These are phyloP conservation scores for Nakaseomyces glabratus DNA, from an alignment of 1,139 yeast species.

Conservation along the genomic window DNA sequence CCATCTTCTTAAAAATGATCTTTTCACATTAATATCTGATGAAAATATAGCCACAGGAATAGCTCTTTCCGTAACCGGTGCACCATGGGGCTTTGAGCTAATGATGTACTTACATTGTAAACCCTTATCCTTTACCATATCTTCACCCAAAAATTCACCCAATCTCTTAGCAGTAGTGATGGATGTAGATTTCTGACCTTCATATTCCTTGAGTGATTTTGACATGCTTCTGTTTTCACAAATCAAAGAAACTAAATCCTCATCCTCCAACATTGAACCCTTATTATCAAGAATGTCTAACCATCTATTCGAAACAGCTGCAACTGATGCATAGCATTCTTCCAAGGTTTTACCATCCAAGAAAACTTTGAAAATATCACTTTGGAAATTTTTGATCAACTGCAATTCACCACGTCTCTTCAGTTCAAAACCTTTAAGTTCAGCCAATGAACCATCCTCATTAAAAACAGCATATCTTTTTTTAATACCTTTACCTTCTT, in stretches of 20 bases:
- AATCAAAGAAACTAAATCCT: conserved; percentile 86
- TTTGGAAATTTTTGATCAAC: conserved; percentile 86
- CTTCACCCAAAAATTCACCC: conserved; percentile 94
- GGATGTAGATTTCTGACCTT: conserved; percentile 83
- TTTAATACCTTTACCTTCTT: conserved; percentile 93
- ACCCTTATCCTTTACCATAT: conserved; percentile 95
- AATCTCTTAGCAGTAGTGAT: conserved; percentile 89
- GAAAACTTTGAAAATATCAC: conserved; percentile 86
- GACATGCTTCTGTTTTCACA: conserved; percentile 97
- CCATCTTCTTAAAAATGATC: conserved; percentile 76
- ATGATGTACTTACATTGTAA: conserved; percentile 92
- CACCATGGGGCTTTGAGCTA: conserved; percentile 69
- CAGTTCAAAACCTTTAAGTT: conserved; percentile 91
- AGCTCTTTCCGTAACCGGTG: conserved; percentile 95
- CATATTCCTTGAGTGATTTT: conserved; percentile 82
- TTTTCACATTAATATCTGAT: conserved; percentile 55
- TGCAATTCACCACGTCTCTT: conserved; percentile 96
- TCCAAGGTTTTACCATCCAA: conserved; percentile 74
- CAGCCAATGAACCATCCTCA: conserved; percentile 88
- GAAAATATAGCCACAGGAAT: conserved; percentile 94
- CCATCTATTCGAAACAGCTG: conserved; percentile 92
- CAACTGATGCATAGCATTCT: conserved; percentile 80
- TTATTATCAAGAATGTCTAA: conserved; percentile 82
- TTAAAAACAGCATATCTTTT: conserved; percentile 97
- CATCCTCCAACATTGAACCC: conserved; percentile 85